Conservation (phyloP, 108 stramenopile species). For the Cylindrotheca closterium region DNA sequence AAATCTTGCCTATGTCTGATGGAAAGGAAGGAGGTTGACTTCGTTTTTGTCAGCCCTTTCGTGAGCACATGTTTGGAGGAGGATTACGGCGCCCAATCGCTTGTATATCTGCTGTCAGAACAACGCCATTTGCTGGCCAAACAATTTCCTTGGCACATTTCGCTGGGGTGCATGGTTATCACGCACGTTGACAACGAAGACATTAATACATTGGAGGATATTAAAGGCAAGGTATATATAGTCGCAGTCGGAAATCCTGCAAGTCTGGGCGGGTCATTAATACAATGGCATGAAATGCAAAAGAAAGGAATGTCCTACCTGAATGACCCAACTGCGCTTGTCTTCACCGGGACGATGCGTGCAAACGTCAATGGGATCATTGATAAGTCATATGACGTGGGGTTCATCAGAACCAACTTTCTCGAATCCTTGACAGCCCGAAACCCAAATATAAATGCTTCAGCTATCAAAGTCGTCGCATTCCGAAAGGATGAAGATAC, state of each 20-base stretch:
- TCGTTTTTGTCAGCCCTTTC: slow-evolving; percentile 2
- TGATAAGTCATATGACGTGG: slow-evolving; percentile 35
- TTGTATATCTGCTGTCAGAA: slow-evolving; percentile 5
- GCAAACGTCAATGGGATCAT: slow-evolving; percentile 36
- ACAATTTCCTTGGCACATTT: slow-evolving; percentile 29
- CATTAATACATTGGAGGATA: slow-evolving; percentile 22
- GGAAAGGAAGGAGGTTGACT: slow-evolving; percentile 3
- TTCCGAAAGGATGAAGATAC: slow-evolving; percentile 1
- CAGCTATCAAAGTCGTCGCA: slow-evolving; percentile 25
- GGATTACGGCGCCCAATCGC: slow-evolving; percentile 2
- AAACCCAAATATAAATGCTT: slow-evolving; percentile 22
- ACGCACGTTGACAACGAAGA: slow-evolving; percentile 10
- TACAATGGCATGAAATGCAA: slow-evolving; percentile 35
- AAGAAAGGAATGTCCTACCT: slow-evolving; percentile 25
- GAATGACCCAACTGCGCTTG: slow-evolving; percentile 33
- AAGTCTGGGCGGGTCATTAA: slow-evolving; percentile 35
- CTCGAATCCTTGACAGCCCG: slow-evolving; percentile 21
- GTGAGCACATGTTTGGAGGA: slow-evolving; percentile 2
- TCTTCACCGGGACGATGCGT: slow-evolving; percentile 34
- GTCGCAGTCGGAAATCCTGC: slow-evolving; percentile 33
- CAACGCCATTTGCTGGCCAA: slow-evolving; percentile 15
- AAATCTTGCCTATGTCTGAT: too few relatives aligned
- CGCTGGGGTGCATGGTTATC: slow-evolving; percentile 33
- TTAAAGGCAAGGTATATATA: slow-evolving; percentile 27
- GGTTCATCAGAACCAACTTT: slow-evolving; percentile 41